Conservation (phyloP, 768 basidiomycete genomes). For the Agaricus blazei region DNA sequence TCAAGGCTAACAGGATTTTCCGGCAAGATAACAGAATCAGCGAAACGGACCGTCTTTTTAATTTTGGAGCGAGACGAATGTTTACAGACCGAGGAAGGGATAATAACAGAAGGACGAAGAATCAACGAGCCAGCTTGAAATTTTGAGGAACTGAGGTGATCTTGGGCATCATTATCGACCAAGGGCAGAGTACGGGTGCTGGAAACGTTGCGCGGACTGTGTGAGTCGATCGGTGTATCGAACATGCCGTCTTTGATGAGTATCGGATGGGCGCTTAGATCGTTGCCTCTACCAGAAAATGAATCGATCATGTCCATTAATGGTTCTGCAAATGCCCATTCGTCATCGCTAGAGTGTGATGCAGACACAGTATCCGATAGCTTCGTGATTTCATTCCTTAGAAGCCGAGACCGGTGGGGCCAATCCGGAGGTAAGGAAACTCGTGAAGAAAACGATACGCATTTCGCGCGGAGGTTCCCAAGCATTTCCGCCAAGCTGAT, state of each 20-base stretch:
- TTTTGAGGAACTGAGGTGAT: background rate
- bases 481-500: background rate
- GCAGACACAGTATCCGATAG: constrained; percentile 2
- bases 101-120: background rate
- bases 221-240: background rate
- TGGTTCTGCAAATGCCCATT: constrained; percentile 4
- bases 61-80: background rate
- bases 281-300: background rate
- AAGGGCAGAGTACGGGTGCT: background rate
- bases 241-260: background rate
- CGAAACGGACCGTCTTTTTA: constrained; percentile 6
- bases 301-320: constrained; percentile 4
- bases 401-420: constrained; percentile 4
- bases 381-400: background rate
- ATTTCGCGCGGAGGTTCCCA: constrained; percentile 4
- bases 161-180: background rate
- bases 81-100: background rate
- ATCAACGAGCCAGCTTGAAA: background rate
- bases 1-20: background rate
- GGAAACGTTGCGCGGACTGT: background rate
- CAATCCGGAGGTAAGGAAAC: constrained; percentile 4
- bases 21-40: background rate
- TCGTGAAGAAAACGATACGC: background rate
- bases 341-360: background rate
- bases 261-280: background rate